Conservation (phyloP, 345 rosid species). For the Citrus inodora region DNA sequence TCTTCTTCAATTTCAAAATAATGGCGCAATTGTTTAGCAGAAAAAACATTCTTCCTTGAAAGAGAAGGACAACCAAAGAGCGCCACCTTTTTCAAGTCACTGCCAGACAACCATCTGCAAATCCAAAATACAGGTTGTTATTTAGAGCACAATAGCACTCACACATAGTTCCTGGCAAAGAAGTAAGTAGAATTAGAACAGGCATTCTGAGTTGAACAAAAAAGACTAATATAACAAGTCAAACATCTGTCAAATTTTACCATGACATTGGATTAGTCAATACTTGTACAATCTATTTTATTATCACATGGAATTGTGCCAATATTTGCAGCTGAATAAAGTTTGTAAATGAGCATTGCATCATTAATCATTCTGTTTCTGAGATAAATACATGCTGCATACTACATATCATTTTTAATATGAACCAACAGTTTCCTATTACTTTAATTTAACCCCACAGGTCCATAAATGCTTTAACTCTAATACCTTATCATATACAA, state of each 20-base stretch:
- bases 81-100: conserved; percentile 59
- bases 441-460: not conserved
- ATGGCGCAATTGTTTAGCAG: conserved; percentile 71
- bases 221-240: not conserved
- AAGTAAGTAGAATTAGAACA: not conserved
- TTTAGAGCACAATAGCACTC: not conserved
- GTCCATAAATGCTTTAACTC: not conserved
- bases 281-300: not conserved
- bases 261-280: not conserved
- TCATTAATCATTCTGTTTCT: not conserved
- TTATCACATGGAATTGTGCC: too few species aligned
- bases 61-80: conserved; percentile 73
- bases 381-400: not conserved
- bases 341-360: not conserved
- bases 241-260: not conserved
- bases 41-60: conserved; percentile 37
- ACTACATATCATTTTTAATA: not conserved
- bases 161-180: not conserved
- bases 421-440: not conserved
- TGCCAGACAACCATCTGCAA: conserved; percentile 77
- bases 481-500: not conserved
- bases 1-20: conserved; percentile 64
- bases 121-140: conserved; percentile 15
- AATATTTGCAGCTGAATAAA: not conserved
- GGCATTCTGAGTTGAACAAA: not conserved